Conservation (phyloP, 345 rosid genomes). For the Reutealis trisperma region DNA sequence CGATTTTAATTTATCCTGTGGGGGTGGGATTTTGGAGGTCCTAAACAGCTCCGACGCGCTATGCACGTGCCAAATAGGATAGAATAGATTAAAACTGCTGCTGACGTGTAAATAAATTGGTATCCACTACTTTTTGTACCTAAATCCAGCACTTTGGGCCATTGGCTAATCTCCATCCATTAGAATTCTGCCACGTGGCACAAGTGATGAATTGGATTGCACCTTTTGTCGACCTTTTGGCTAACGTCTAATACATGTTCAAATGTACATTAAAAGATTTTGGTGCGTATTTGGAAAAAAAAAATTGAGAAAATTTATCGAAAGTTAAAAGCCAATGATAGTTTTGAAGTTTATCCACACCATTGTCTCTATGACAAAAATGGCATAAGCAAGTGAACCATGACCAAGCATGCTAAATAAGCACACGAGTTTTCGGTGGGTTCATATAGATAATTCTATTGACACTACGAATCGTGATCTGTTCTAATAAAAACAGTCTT, state of each 20-base stretch:
- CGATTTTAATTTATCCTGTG: too few relatives aligned
- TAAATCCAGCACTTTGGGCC: not conserved
- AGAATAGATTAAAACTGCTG: not conserved
- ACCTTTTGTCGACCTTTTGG: not conserved
- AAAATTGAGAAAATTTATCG: not conserved
- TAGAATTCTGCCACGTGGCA: not conserved
- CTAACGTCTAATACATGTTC: not conserved
- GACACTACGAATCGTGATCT: too few relatives aligned
- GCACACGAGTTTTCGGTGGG: too few relatives aligned
- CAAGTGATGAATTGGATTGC: not conserved
- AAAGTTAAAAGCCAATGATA: not conserved
- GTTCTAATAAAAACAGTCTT: too few relatives aligned
- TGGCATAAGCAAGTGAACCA: not conserved
- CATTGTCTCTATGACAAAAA: not conserved
- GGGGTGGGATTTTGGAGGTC: too few relatives aligned
- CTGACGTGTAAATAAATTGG: not conserved
- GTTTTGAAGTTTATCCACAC: not conserved
- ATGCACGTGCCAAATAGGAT: not conserved
- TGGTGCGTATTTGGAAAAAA: not conserved
- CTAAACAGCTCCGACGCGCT: not conserved
- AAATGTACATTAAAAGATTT: too few relatives aligned
- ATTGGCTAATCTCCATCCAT: not conserved
- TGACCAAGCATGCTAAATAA: not conserved
- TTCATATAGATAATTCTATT: too few relatives aligned
- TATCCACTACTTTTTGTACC: not conserved